Evolutionary conservation across 2,329 filamentous ascomycete species (phyloP).

Genomic region (Alternaria longipes): DNA sequence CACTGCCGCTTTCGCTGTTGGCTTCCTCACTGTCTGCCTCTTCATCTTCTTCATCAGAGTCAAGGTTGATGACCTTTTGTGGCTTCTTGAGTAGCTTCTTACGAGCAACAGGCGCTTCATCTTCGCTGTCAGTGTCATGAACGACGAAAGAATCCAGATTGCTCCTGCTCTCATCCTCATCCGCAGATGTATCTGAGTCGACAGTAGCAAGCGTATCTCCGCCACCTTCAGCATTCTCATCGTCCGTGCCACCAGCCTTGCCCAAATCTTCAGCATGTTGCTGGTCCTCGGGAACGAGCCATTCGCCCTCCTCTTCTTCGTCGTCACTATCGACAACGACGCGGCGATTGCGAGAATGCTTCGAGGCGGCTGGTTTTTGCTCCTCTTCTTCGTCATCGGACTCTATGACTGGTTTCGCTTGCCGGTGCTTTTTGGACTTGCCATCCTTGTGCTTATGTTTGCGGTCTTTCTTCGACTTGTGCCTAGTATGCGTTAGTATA

Average conservation of each 20-base stretch:
- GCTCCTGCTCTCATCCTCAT: slow-evolving; percentile 59
- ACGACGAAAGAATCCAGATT: slow-evolving; percentile 48
- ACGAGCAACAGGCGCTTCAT: slow-evolving; percentile 48
- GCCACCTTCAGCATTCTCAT: slow-evolving; percentile 87
- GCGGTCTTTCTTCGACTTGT: slow-evolving; percentile 56
- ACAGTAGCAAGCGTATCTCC: slow-evolving; percentile 80
- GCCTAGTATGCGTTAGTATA: slow-evolving; percentile 45
- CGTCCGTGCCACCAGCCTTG: slow-evolving; percentile 82
- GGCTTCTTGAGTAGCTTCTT: slow-evolving; percentile 46
- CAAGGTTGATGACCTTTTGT: slow-evolving; percentile 64
- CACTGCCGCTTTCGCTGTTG: slow-evolving; percentile 53
- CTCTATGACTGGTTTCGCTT: slow-evolving; percentile 33
- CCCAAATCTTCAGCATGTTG: slow-evolving; percentile 70
- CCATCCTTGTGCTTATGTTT: slow-evolving; percentile 48
- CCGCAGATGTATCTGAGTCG: slow-evolving; percentile 73
- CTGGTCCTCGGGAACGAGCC: slow-evolving; percentile 78
- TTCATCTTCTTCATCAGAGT: slow-evolving; percentile 54
- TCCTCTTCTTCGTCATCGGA: slow-evolving; percentile 43
- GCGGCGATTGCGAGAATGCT: slow-evolving; percentile 43
- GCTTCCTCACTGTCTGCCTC: slow-evolving; percentile 52
- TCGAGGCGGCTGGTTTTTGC: slow-evolving; percentile 18
- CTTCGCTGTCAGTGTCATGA: slow-evolving; percentile 49
- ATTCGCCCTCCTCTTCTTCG: slow-evolving; percentile 75
- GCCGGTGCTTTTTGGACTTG: slow-evolving; percentile 44
- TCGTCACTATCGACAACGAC: slow-evolving; percentile 73